These are phyloP conservation scores for Kwoniella sp. DNA, from an alignment of 768 basidiomycete species.

Conservation along the genomic window DNA sequence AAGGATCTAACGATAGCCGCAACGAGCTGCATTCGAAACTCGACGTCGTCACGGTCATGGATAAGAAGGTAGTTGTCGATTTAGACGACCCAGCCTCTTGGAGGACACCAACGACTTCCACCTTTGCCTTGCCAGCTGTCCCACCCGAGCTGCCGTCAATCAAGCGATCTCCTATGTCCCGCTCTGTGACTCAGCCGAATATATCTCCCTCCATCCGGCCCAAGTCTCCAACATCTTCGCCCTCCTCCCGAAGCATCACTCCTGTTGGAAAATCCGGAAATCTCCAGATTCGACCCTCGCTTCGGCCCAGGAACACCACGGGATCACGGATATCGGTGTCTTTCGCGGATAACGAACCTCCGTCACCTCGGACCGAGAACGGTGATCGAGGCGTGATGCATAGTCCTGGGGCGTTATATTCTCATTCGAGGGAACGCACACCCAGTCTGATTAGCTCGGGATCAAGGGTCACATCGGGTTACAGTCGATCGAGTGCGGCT, in stretches of 20 bases:
- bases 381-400: neutral
- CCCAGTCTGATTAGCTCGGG: slow-evolving; percentile 42
- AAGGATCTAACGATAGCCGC: slow-evolving; percentile 9
- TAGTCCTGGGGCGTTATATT: neutral
- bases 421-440: slow-evolving; percentile 35
- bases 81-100: slow-evolving; percentile 13
- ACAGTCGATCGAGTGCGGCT: slow-evolving; percentile 38
- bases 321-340: slow-evolving; percentile 16
- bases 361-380: slow-evolving; percentile 17
- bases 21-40: slow-evolving; percentile 32
- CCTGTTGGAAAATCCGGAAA: slow-evolving; percentile 13
- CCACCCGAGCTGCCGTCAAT: slow-evolving; percentile 10
- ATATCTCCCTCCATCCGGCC: slow-evolving; percentile 25
- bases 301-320: slow-evolving; percentile 18
- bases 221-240: slow-evolving; percentile 28
- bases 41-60: slow-evolving; percentile 9
- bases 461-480: slow-evolving; percentile 33
- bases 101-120: slow-evolving; percentile 28
- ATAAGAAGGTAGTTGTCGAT: neutral
- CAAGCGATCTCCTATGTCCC: slow-evolving; percentile 7
- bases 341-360: slow-evolving; percentile 19
- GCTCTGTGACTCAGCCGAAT: slow-evolving; percentile 31
- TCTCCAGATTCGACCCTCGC: slow-evolving; percentile 18
- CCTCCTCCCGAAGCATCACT: slow-evolving; percentile 27
- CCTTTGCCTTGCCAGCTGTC: slow-evolving; percentile 17